A percentile compares a stretch with the other conserved stretches of the same genome.
phyloP scores from a whole-genome alignment of 2,329 filamentous ascomycete genomes.

The Clarireedia monteithiana region DNA sequence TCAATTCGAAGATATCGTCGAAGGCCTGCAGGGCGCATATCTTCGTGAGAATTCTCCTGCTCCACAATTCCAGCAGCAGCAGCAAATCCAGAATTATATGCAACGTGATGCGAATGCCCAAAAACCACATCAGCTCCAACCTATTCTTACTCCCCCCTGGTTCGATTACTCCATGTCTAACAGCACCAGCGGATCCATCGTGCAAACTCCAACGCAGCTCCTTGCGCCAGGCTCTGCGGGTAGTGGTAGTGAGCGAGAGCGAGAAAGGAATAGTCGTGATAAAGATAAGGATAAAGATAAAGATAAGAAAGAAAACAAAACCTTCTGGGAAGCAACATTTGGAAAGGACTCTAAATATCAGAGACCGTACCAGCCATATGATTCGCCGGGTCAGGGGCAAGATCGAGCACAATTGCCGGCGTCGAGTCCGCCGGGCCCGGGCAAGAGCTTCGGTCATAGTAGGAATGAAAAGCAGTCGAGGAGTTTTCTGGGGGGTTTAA shows the following conservation, averaged over 20 bases:
- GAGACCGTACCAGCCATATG: conserved; percentile 11
- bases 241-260: conserved; percentile 15
- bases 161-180: conserved; percentile 3
- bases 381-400: conserved; percentile 2
- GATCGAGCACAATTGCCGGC: neutral
- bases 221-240: conserved; percentile 18
- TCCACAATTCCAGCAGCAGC: neutral
- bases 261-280: no score
- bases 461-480: conserved; percentile 22
- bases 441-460: conserved; percentile 18
- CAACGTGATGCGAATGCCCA: no score
- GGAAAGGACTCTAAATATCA: conserved; percentile 24
- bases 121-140: neutral
- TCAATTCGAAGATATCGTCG: conserved; percentile 26
- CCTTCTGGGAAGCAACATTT: conserved; percentile 29
- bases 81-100: neutral
- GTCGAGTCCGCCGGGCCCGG: conserved; percentile 22
- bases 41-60: neutral
- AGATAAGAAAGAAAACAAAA: conserved; percentile 24
- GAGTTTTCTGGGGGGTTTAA: conserved; percentile 25
- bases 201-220: neutral
- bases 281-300: neutral
- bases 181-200: neutral
- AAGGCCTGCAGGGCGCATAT: conserved; percentile 16
- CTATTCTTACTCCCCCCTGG: conserved; percentile 17